phyloP scores from a whole-genome alignment of 129 eudicot genomes.

The Chrysanthemum lavandulifolium region DNA sequence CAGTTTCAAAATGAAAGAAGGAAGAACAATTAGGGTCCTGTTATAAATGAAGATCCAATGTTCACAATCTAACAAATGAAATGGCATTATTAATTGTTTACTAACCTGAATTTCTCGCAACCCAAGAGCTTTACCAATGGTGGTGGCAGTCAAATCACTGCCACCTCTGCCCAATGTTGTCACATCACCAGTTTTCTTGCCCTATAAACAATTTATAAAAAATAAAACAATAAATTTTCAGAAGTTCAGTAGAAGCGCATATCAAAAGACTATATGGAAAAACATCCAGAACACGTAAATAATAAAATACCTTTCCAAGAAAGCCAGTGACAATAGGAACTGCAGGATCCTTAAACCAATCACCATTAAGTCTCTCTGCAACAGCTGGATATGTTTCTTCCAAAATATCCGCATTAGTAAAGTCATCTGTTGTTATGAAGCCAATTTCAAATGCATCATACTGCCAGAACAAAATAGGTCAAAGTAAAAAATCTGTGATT shows the following conservation, averaged over 20 bases:
- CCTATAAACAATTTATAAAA: constrained; percentile 41
- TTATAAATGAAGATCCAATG: neutral
- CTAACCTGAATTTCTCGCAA: constrained; percentile 73
- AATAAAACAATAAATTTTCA: constrained; percentile 5
- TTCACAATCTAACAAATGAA: neutral
- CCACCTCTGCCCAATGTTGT: constrained; percentile 88
- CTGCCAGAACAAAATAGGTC: constrained; percentile 42
- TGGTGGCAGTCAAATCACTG: constrained; percentile 81
- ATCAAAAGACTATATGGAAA: neutral
- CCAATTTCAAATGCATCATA: constrained; percentile 95
- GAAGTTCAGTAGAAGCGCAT: neutral
- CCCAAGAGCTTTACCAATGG: constrained; percentile 79
- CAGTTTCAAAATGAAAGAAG: neutral
- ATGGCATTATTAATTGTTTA: neutral
- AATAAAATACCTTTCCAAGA: constrained; percentile 76
- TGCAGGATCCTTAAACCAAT: constrained; percentile 81
- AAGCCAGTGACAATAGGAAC: constrained; percentile 92
- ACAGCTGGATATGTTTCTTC: constrained; percentile 97
- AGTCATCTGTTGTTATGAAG: constrained; percentile 88
- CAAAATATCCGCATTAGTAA: constrained; percentile 90
- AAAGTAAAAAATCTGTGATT: neutral
- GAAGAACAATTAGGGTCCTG: neutral
- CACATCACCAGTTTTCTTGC: constrained; percentile 74
- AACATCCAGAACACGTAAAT: constrained; percentile 2
- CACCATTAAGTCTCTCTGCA: constrained; percentile 69